Conservation (phyloP, 257 asterid species). For the Solanum verrucosum region DNA sequence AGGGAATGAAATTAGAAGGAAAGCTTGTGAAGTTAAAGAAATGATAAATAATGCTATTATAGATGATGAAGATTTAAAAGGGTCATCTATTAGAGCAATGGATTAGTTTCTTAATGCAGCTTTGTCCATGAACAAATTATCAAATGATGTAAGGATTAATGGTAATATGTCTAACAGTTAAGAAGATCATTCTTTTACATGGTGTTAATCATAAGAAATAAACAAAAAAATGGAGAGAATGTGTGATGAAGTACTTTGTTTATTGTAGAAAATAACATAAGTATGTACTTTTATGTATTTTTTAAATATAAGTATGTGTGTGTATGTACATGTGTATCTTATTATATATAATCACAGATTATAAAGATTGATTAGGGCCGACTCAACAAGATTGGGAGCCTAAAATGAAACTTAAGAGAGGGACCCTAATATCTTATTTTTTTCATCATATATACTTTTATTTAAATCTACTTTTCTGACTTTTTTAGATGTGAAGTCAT, state of each 20-base stretch:
- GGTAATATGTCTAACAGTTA: background rate
- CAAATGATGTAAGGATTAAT: background rate
- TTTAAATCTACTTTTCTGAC: too few species aligned
- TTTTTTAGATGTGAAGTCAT: too few species aligned
- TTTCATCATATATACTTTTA: too few species aligned
- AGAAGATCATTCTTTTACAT: background rate
- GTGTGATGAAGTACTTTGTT: background rate
- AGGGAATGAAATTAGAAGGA: conserved; percentile 24
- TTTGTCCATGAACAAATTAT: conserved; percentile 8
- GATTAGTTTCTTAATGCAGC: conserved; percentile 35
- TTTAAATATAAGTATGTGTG: background rate
- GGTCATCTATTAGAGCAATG: conserved; percentile 40
- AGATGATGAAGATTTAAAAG: conserved; percentile 19
- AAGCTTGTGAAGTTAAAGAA: conserved; percentile 17
- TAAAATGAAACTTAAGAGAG: too few species aligned
- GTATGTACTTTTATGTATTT: background rate
- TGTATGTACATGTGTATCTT: background rate
- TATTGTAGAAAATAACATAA: background rate
- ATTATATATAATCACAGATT: too few species aligned
- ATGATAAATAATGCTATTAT: conserved; percentile 14
- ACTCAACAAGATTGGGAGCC: too few species aligned
- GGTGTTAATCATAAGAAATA: background rate
- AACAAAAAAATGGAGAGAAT: background rate
- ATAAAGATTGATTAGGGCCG: too few species aligned
- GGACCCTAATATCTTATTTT: too few species aligned